Evolutionary conservation across 2,329 filamentous ascomycete genomes (phyloP), one percentile per base, ranked within the genome.

Genomic region (Lecanicillium sp.): DNA sequence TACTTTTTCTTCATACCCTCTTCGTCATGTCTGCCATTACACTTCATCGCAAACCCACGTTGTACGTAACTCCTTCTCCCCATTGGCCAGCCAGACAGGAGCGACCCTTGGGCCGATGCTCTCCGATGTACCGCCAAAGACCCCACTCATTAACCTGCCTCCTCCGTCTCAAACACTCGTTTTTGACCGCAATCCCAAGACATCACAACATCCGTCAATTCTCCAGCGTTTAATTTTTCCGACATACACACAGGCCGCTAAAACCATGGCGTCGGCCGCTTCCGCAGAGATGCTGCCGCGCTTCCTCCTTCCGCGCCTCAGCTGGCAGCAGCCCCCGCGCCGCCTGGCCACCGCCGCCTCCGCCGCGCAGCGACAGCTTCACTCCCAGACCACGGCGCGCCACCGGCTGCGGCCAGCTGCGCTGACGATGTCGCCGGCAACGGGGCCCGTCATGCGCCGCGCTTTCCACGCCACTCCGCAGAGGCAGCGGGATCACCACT

Each of bases 401-500:
- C 41, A 39, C 19, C 43, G 47, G 52, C 47, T 38, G 30, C 53
- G 30, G 49, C 55, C 51, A 53, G 51, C 55, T 43, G 41, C 50
- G 17, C 43, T 5, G 24, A 39, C n/a, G 52, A 39, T 26, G 41
- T 33, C 7, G 7, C 23, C 12, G 42, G 35, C 3, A 63, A 56
- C 26, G n/a, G n/a, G n/a, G n/a, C 57, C 54, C 2, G 56, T 60
- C 20, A 42, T 60, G 3, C 62, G 62, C 37, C 67, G 75, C 51
- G 68, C 72, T 0, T 91, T 96, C 64, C 86, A 90, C 64, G 78
- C 81, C 29, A 85, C 87, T 1, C 47, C 57, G 1, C 60, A 68
- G 30, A 77, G 71, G 43, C 63, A 66, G 44, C 80, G 86, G 55
- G 90, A 96, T 60, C 93, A 98, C 67, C 90, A 98, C 67, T 98